phyloP scores from a whole-genome alignment of 2,329 filamentous ascomycete genomes.

The Venturia nashicola region DNA sequence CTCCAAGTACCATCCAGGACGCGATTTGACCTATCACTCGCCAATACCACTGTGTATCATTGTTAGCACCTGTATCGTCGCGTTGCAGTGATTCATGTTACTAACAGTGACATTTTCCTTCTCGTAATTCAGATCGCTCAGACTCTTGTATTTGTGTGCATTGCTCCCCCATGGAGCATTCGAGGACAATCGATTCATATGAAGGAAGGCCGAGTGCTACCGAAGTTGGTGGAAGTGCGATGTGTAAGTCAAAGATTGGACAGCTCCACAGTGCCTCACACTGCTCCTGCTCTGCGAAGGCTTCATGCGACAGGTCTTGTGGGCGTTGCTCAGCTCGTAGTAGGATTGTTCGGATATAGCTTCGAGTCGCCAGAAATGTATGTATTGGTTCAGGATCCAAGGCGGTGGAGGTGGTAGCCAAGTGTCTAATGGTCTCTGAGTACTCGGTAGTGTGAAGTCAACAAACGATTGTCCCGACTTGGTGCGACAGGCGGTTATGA shows the following conservation, averaged over 20 bases:
- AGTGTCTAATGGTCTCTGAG: not conserved
- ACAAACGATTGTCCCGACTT: not conserved
- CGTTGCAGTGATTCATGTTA: not conserved
- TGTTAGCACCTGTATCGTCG: not conserved
- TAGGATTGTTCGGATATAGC: not conserved
- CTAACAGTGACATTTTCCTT: conserved; percentile 9
- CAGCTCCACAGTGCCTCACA: conserved; percentile 6
- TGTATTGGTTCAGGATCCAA: not conserved
- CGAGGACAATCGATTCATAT: not conserved
- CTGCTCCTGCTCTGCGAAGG: not conserved
- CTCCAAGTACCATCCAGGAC: conserved; percentile 36
- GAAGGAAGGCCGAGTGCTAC: not conserved
- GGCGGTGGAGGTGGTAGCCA: not conserved
- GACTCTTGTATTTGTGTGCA: conserved; percentile 5
- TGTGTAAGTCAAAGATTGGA: not conserved
- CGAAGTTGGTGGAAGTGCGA: not conserved
- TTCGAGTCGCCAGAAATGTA: not conserved
- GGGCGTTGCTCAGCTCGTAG: not conserved
- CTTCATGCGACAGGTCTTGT: conserved; percentile 4
- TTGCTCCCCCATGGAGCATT: conserved; percentile 3
- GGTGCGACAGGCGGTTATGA: not conserved
- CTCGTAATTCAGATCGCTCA: conserved; percentile 9
- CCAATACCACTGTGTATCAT: conserved; percentile 33
- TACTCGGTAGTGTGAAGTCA: not conserved
- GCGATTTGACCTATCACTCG: conserved; percentile 29